Evolutionary conservation across 2,329 filamentous ascomycete genomes (phyloP).

Genomic region (Ascochyta viciae-villosae): DNA sequence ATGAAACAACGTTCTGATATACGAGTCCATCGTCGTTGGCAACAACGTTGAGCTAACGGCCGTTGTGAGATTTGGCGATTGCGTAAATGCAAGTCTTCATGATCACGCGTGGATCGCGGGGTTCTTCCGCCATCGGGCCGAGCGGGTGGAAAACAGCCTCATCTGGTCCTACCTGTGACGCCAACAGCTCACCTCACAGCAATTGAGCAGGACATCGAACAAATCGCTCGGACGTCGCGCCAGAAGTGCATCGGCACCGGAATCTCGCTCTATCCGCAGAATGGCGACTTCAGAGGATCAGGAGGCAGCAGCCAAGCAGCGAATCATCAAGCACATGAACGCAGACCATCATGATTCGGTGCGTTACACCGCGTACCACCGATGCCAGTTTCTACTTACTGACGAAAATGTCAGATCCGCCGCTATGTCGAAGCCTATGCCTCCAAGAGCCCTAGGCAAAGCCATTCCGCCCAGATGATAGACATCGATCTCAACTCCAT

Average conservation of each 20-base stretch:
- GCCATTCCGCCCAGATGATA: constrained; percentile 66
- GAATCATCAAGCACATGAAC: constrained; percentile 87
- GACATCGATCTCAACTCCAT: constrained; percentile 71
- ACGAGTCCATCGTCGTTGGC: background rate
- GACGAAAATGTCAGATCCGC: constrained; percentile 56
- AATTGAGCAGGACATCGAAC: constrained; percentile 4
- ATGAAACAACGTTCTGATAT: background rate
- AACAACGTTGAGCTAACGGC: constrained; percentile 10
- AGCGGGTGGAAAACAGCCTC: constrained; percentile 1
- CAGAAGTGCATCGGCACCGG: constrained; percentile 4
- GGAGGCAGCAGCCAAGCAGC: constrained; percentile 61
- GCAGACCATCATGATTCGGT: constrained; percentile 75
- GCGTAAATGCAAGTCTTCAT: constrained; percentile 6
- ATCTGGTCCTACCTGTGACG: constrained; percentile 12
- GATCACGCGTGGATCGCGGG: constrained; percentile 13
- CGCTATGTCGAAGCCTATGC: constrained; percentile 80
- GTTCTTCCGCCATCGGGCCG: constrained; percentile 19
- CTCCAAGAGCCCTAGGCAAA: constrained; percentile 62
- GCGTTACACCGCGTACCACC: constrained; percentile 3
- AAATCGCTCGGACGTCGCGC: background rate
- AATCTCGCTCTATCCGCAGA: background rate
- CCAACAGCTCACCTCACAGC: constrained; percentile 6
- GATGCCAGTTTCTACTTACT: constrained; percentile 2
- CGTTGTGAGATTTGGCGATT: constrained; percentile 13
- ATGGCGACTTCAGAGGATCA: constrained; percentile 46